phyloP scores from a whole-genome alignment of 2,329 filamentous ascomycete species.

The Penicillium sp. region DNA sequence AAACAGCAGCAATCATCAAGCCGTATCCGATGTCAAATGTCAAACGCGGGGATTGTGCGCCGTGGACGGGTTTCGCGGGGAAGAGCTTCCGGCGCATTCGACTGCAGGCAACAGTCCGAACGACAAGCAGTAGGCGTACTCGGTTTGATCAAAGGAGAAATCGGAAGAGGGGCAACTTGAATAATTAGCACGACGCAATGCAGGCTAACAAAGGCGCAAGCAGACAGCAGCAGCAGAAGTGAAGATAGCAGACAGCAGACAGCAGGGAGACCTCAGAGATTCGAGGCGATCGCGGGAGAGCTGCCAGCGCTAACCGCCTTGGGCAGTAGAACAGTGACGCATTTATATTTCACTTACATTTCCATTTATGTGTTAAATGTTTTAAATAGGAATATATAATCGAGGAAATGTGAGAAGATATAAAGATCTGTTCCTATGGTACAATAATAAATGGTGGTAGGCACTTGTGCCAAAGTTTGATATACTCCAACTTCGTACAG shows the following conservation, averaged over 20 bases:
- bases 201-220: too few relatives aligned
- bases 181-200: too few relatives aligned
- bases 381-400: too few relatives aligned
- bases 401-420: neutral
- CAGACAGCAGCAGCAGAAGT: too few relatives aligned
- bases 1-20: conserved; percentile 44
- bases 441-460: conserved; percentile 25
- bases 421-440: conserved; percentile 19
- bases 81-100: conserved; percentile 39
- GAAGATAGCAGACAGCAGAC: too few relatives aligned
- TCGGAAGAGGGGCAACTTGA: too few relatives aligned
- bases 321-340: too few relatives aligned
- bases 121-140: too few relatives aligned
- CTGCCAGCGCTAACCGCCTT: conserved; percentile 36
- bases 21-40: conserved; percentile 29
- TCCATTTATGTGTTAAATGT: too few relatives aligned
- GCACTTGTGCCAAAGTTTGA: conserved; percentile 12
- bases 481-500: conserved; percentile 4
- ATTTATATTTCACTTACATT: too few relatives aligned
- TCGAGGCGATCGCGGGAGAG: conserved; percentile 35
- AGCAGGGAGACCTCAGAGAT: conserved; percentile 27
- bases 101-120: conserved; percentile 24
- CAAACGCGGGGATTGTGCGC: conserved; percentile 27
- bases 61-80: conserved; percentile 33
- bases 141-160: too few relatives aligned